Base-by-base conservation (phyloP, 2,329 filamentous ascomycete species). In the Lojkania enalia region DNA sequence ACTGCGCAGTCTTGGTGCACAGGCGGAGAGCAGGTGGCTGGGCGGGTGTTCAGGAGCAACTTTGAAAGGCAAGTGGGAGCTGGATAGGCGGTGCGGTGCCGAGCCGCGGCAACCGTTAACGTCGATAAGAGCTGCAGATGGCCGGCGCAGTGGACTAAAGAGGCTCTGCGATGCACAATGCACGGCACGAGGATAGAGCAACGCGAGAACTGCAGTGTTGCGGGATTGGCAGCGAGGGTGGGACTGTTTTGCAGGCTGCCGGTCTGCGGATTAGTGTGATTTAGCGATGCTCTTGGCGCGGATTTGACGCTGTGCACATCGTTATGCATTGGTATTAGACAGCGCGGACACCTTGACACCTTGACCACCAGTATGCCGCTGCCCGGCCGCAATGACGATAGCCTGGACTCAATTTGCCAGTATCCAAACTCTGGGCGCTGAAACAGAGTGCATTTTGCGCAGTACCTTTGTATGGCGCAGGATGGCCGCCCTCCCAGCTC, bases 11-110 rank as follows among this genome's bases (percentile, higher is more conserved):
- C 57, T 62, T 46, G 49, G 43, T 36, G 45, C 40, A 54, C 51
- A 46, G 23, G 46, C 18, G 44, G 48, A 43, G 52, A 18, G 40
- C 50, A 52, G 59, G 58, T 53, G 58, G 60, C 51, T 55, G 55
- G 58, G 47, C 49, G 46, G 52, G 19, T n/a, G 49, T 42, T 48
- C 51, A 64, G 63, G 56, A 61, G 59, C 48, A 53, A 50, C 46
- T 27, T 27, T 27, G 25, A 39, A 52, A 54, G 41, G 49, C 43
- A 54, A 58, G 51, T 57, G 54, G 55, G 48, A 35, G 40, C 37
- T 41, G 47, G 33, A 44, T n/a, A n/a, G n/a, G n/a, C n/a, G n/a
- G 49, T 47, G 48, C 44, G 51, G 49, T 54, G 44, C 50, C 50
- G 53, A 57, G 53, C 55, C 56, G 61, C 56, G 38, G 54, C 27